Percentiles rank a stretch among this genome's conserved stretches.
These are phyloP conservation scores for Naematelia aurantialba DNA, from an alignment of 768 basidiomycete genomes.

Conservation along the genomic window DNA sequence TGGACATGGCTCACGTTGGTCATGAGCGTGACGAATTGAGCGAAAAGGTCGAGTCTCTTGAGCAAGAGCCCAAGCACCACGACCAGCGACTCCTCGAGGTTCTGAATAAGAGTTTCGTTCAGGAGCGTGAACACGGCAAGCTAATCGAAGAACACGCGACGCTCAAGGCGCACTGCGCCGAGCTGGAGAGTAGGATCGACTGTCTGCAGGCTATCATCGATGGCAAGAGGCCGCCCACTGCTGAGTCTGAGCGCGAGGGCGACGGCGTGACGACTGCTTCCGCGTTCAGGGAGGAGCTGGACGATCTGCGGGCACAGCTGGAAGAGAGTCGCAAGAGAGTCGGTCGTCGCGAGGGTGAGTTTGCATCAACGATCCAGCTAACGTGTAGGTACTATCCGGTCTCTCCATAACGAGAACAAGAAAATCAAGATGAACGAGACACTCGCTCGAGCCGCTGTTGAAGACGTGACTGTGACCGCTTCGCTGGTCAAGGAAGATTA, in stretches of 20 bases:
- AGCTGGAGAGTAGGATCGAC: background rate
- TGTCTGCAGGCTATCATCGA: background rate
- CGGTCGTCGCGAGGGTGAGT: background rate
- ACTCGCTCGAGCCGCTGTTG: background rate
- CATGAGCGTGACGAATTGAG: conserved; percentile 8
- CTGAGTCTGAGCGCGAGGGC: background rate
- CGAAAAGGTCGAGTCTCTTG: background rate
- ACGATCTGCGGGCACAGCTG: background rate
- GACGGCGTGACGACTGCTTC: background rate
- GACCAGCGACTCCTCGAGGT: background rate
- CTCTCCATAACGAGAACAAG: conserved; percentile 5
- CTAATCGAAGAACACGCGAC: background rate
- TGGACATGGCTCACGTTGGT: conserved; percentile 1
- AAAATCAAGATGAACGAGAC: conserved; percentile 1
- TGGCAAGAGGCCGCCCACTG: background rate
- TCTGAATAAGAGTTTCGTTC: background rate
- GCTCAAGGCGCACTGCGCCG: background rate
- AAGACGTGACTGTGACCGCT: background rate
- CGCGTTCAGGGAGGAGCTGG: background rate
- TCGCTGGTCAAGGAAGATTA: background rate
- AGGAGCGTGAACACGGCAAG: background rate
- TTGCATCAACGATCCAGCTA: background rate
- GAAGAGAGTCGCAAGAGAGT: background rate
- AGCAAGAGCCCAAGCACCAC: background rate
- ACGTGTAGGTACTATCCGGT: background rate